Evolutionary conservation across 2,329 filamentous ascomycete species (phyloP).

Genomic region (Fusarium brachygibbosum): DNA sequence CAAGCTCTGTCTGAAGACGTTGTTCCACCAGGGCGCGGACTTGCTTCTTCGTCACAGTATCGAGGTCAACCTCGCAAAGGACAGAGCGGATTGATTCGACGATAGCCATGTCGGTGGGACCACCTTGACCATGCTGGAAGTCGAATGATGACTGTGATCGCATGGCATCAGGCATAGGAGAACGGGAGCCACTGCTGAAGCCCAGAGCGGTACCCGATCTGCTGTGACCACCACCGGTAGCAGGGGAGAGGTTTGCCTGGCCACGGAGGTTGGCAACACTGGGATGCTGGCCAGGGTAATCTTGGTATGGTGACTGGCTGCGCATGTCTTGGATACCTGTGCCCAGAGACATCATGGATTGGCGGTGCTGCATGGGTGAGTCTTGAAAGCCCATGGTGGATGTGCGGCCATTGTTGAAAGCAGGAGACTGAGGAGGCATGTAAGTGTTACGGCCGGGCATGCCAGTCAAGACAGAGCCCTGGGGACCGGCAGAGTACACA

Average conservation of each 20-base stretch:
- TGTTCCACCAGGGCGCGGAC: conserved; percentile 92
- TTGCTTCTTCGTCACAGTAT: conserved; percentile 99
- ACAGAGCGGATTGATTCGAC: conserved; percentile 87
- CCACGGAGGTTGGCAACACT: conserved; percentile 73
- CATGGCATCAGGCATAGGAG: conserved; percentile 62
- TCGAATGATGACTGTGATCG: conserved; percentile 69
- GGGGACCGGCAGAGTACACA: conserved; percentile 92
- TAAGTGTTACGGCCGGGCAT: conserved; percentile 80
- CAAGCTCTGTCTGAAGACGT: conserved; percentile 88
- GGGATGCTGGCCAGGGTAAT: conserved; percentile 64
- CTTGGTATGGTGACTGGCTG: conserved; percentile 70
- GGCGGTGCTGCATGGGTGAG: conserved; percentile 67
- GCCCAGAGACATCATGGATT: conserved; percentile 79
- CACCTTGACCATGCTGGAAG: conserved; percentile 70
- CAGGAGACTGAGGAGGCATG: conserved; percentile 87
- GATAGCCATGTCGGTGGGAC: conserved; percentile 84
- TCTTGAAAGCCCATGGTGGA: conserved; percentile 58
- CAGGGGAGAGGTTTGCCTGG: conserved; percentile 63
- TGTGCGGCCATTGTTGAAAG: conserved; percentile 68
- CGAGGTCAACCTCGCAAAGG: conserved; percentile 88
- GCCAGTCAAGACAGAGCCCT: conserved; percentile 87
- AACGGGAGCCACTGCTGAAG: conserved; percentile 61
- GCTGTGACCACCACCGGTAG: conserved; percentile 52
- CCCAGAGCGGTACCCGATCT: conserved; percentile 63
- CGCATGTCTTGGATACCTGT: conserved; percentile 61